Conservation (phyloP, 768 basidiomycete genomes). For the Rhizopogon salebrosus region DNA sequence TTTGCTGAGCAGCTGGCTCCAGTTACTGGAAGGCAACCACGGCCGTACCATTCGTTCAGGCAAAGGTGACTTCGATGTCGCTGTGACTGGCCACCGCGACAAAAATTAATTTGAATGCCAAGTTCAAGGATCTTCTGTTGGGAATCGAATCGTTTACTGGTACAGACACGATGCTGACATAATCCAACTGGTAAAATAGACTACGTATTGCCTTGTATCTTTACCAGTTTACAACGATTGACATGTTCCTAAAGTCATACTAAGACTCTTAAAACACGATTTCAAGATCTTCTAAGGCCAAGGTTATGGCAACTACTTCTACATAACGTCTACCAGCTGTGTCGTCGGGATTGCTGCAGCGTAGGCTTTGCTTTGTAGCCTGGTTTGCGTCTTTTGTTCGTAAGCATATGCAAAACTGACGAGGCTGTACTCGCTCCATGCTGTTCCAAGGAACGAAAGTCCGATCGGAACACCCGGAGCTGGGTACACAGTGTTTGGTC, state of each 20-base stretch:
- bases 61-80: no score
- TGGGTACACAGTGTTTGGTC: constrained; percentile 26
- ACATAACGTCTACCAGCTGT: constrained; percentile 35
- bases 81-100: no score
- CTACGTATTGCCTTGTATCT: no score
- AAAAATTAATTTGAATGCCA: background rate
- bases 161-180: no score
- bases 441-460: constrained; percentile 38
- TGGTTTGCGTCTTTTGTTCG: constrained; percentile 51
- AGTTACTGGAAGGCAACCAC: no score
- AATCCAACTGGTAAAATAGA: no score
- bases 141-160: no score
- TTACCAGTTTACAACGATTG: no score
- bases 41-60: no score
- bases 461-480: constrained; percentile 38
- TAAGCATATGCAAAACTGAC: constrained; percentile 39
- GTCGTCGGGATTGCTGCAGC: constrained; percentile 52
- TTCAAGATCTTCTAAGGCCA: background rate
- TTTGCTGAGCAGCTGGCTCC: constrained; percentile 33
- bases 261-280: background rate
- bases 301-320: background rate
- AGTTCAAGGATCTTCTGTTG: background rate
- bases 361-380: constrained; percentile 44
- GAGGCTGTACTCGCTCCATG: constrained; percentile 37
- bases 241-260: no score